Evolutionary conservation across 2,329 filamentous ascomycete genomes (phyloP), one percentile per base, ranked within the genome.

Genomic region (Paracoccidioides lutzii): DNA sequence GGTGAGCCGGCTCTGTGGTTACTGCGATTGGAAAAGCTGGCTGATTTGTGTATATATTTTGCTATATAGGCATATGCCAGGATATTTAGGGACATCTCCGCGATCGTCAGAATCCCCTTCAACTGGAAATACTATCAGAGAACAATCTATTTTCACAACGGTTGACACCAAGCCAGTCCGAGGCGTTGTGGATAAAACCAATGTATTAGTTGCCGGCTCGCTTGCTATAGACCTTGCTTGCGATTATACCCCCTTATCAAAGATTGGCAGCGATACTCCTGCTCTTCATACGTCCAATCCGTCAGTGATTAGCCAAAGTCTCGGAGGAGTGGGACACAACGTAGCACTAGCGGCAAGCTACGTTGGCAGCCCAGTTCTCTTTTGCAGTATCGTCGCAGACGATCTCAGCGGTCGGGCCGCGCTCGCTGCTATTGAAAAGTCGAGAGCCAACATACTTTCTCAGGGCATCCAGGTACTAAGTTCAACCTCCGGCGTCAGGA

Each of bases 261-360:
- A 67, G 32, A 67, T 72, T 38, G 58, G 59, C 9, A 62, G 64
- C n/a, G 63, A 66, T 9, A 62, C 62, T 58, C 75, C 67, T 58
- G 61, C 66, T 53, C 75, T 84, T 41, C 81, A 90, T 58, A 95
- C 90, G 0, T 97, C 91, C 0, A 97, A 97, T 65, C 88, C 88
- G 51, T 83, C 90, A 6, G 75, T 76, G 12, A 94, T 96, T 60
- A 82, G 75, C 40, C 89, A 95, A 66, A 88, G 86, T 0, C 80
- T 96, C 6, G 93, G 93, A 10, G 93, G 93, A 5, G 93, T 97
- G 6, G 93, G 88, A 5, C 85, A 90, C 65, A 97, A 97, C 65
- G 88, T 97, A 46, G 89, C 93, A 14, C 79, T 89, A 50, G 90
- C 91, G 46, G 84, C 88, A 0, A 87, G 90, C 61, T 79, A 84